Conservation (phyloP, 352 stramenopile species). For the Phytophthora pisi region DNA sequence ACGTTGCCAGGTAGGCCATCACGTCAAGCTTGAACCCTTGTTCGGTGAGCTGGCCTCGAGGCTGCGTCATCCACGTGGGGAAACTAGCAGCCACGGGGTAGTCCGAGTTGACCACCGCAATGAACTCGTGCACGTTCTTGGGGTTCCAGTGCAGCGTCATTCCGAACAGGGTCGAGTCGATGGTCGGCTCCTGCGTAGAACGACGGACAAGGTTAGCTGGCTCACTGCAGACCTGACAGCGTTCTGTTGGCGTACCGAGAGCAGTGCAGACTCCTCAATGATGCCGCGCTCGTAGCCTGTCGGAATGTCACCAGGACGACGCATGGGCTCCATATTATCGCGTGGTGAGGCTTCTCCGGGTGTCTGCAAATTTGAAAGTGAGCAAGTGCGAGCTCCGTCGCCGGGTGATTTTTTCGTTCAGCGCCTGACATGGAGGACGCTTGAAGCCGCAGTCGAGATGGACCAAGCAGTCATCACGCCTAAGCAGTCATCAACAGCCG, state of each 20-base stretch:
- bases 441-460: slow-evolving; percentile 26
- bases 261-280: slow-evolving; percentile 13
- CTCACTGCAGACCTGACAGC: neutral
- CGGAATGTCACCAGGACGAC: slow-evolving; percentile 9
- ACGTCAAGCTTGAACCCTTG: slow-evolving; percentile 30
- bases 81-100: neutral
- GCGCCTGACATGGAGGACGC: neutral
- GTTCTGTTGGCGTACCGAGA: slow-evolving; percentile 16
- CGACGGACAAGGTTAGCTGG: neutral
- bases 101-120: slow-evolving; percentile 24
- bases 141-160: slow-evolving; percentile 26
- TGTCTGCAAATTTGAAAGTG: slow-evolving; percentile 20
- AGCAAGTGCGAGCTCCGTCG: neutral
- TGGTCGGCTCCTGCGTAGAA: slow-evolving; percentile 9
- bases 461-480: slow-evolving; percentile 27
- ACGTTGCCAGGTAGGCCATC: slow-evolving; percentile 22
- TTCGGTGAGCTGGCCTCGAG: slow-evolving; percentile 27
- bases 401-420: too few relatives aligned
- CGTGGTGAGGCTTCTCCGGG: neutral
- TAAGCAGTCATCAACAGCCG: slow-evolving; percentile 10
- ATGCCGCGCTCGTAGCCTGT: slow-evolving; percentile 24
- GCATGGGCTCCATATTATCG: slow-evolving; percentile 26
- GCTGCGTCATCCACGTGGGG: slow-evolving; percentile 29
- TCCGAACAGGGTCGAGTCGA: slow-evolving; percentile 26
- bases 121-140: slow-evolving; percentile 26